Evolutionary conservation across 140 eudicot species (phyloP), one percentile per base, ranked within the genome.

Genomic region (Anethum foeniculum): DNA sequence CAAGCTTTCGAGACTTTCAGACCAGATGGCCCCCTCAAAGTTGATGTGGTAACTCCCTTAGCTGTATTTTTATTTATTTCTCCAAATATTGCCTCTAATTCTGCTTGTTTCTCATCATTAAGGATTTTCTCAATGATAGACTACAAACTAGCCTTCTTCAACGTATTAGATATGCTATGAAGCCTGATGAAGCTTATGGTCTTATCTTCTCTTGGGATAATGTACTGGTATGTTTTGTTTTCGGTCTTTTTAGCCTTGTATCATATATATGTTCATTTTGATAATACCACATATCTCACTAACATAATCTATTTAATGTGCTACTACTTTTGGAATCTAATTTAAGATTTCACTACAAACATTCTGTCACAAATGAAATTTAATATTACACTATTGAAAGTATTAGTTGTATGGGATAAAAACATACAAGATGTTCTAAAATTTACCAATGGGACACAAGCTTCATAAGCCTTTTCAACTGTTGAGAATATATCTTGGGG

Each of bases 141-240:
- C 83, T 92, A 73, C 96, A 94, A 85, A 96, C 88, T 80, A 96
- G 98, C 46, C 91, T 92, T 85, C 85, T 92, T 56, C 83, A 90
- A 82, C 80, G 97, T 48, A 90, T 92, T 75, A 91, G 98, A 5
- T 94, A 94, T 82, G 98, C 98, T 32, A 94, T 94, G 98, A 94
- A 94, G 89, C 98, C 98, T 67, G 98, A 94, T 81, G 98, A 94
- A 89, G 98, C 98, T 30, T 92, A 92, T 85, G 98, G 98, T 18
- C 97, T 94, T 77, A 90, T 94, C 75, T 94, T 94, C 85, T 94
- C 98, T 52, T 94, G 97, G 98, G 98, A 94, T 68, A 94, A 89
- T 88, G 98, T 94, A 51, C 92, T 94, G 93, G 98, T 94, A 5
- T 0, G 6, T 41, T 41, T 41, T 41, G 9, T 41, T 41, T 41